phyloP scores from a whole-genome alignment of 306 rosid species.

The Nissolia schottii region DNA sequence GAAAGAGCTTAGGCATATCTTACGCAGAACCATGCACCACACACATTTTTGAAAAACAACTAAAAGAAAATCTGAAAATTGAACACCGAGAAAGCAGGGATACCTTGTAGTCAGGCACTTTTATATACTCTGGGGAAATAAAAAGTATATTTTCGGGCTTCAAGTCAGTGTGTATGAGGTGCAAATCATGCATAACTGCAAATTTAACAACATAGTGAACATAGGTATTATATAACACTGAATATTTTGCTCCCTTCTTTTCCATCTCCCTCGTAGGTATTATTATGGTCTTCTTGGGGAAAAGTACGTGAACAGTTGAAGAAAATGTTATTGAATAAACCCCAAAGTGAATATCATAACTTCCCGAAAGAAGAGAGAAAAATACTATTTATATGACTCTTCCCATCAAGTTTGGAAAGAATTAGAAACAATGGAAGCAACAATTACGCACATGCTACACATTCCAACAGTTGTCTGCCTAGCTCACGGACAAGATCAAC shows the following conservation, averaged over 20 bases:
- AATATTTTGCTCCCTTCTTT: background rate
- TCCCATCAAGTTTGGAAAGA: background rate
- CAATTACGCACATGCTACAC: slow-evolving; percentile 84
- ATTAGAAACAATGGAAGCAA: slow-evolving; percentile 35
- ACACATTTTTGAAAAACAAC: background rate
- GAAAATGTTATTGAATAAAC: background rate
- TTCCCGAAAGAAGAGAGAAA: background rate
- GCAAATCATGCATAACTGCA: slow-evolving; percentile 70
- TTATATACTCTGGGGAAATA: slow-evolving; percentile 49
- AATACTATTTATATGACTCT: background rate
- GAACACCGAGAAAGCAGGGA: no score
- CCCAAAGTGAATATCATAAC: background rate
- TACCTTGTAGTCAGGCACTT: slow-evolving; percentile 53
- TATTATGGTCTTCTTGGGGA: background rate
- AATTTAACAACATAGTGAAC: background rate
- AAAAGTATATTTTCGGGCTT: slow-evolving; percentile 69
- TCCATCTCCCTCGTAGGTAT: background rate
- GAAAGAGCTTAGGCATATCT: background rate
- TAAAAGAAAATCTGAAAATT: background rate
- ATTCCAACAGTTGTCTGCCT: slow-evolving; percentile 86
- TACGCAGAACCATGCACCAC: background rate
- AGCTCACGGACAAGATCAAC: slow-evolving; percentile 86
- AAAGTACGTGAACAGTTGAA: background rate
- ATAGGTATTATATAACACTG: background rate
- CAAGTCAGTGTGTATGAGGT: slow-evolving; percentile 63